phyloP scores from a whole-genome alignment of 202 grass and related monocot species.

The Hordeum pubiflorum region DNA sequence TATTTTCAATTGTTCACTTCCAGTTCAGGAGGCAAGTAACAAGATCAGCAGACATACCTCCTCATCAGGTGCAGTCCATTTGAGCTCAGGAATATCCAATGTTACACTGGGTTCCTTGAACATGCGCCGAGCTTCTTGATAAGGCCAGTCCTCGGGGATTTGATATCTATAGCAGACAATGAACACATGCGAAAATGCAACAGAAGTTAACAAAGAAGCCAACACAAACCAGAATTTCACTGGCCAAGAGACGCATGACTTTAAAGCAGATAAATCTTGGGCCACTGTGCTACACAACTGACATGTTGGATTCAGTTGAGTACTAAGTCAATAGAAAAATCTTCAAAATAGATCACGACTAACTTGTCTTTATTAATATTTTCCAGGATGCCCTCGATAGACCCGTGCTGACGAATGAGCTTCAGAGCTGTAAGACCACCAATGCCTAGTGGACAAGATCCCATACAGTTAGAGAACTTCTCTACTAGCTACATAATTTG shows the following conservation, averaged over 20 bases:
- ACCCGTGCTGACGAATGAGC: slow-evolving; percentile 71
- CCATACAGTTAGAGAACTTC: neutral
- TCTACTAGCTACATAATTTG: slow-evolving; percentile 6
- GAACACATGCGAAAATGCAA: neutral
- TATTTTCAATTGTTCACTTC: neutral
- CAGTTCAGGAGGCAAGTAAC: slow-evolving; percentile 2
- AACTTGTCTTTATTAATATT: slow-evolving; percentile 89
- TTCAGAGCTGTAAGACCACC: slow-evolving; percentile 84
- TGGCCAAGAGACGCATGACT: neutral
- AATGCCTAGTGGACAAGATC: slow-evolving; percentile 53
- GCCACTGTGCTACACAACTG: neutral
- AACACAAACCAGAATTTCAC: neutral
- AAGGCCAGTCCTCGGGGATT: slow-evolving; percentile 90
- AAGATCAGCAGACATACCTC: slow-evolving; percentile 37
- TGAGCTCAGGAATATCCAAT: slow-evolving; percentile 76
- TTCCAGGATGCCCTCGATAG: slow-evolving; percentile 74
- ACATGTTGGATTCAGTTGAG: neutral
- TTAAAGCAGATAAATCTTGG: neutral
- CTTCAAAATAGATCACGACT: slow-evolving; percentile 1
- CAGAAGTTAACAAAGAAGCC: slow-evolving; percentile 11
- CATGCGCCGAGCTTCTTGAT: slow-evolving; percentile 76
- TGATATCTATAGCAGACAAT: slow-evolving; percentile 61
- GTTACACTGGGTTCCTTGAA: slow-evolving; percentile 88
- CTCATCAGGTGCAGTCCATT: slow-evolving; percentile 91
- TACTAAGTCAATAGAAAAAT: slow-evolving; percentile 17